A percentile compares a stretch with the other conserved stretches of the same genome.
Evolutionary conservation across 2,329 filamentous ascomycete species (phyloP).

Genomic region (Talaromyces sp.): DNA sequence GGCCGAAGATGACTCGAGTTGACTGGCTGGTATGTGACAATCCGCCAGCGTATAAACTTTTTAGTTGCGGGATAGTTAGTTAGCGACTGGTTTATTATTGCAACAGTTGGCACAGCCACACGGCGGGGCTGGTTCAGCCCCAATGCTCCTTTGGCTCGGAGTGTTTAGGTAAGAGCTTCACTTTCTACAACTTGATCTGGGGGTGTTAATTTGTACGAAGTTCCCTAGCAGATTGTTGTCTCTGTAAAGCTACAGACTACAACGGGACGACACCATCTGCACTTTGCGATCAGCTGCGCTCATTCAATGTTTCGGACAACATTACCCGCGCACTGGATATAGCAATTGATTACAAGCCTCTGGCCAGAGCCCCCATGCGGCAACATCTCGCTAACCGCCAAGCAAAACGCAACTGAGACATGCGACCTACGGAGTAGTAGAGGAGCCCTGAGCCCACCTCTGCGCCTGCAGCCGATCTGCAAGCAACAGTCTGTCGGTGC

Average conservation of each 20-base stretch:
- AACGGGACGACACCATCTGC: not conserved
- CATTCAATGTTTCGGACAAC: too few species aligned
- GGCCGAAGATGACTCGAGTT: not conserved
- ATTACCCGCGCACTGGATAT: not conserved
- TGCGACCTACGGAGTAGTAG: not conserved
- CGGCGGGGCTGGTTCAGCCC: not conserved
- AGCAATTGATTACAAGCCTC: not conserved
- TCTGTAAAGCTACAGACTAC: not conserved
- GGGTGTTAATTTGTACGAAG: not conserved
- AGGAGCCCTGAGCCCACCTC: not conserved
- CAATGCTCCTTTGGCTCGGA: not conserved
- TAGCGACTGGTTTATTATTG: not conserved
- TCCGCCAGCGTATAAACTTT: too few species aligned
- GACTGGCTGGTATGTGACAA: too few species aligned
- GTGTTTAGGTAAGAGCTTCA: not conserved
- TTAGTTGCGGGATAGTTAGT: too few species aligned
- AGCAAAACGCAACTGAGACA: not conserved
- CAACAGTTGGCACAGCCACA: not conserved
- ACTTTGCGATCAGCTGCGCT: not conserved
- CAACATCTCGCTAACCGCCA: not conserved
- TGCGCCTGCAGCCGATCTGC: not conserved
- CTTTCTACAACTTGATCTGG: not conserved
- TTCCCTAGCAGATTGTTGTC: not conserved
- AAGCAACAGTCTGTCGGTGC: not conserved
- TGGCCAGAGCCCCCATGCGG: not conserved